A percentile compares a stretch with the other conserved stretches of the same genome.
Evolutionary conservation across 2,329 filamentous ascomycete genomes (phyloP).

Genomic region (Teratosphaeriaceae sp.): DNA sequence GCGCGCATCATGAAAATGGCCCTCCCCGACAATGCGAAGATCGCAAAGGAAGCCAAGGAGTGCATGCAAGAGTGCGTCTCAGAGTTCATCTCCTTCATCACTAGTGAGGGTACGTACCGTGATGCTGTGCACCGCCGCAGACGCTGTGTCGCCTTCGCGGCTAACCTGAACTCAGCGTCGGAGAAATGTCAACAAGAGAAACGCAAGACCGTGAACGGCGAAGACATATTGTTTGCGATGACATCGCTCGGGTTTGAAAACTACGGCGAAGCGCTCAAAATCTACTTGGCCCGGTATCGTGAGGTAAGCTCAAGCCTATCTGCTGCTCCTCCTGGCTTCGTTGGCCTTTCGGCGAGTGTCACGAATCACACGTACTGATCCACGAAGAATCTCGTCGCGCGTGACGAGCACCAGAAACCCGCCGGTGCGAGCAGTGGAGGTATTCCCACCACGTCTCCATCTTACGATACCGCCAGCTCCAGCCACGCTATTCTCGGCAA

Average conservation of each 20-base stretch:
- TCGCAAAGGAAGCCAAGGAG: conserved; percentile 92
- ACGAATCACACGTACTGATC: conserved; percentile 15
- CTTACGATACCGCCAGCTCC: conserved; percentile 32
- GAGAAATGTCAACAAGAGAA: conserved; percentile 99
- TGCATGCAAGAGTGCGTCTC: conserved; percentile 99
- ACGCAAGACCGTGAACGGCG: conserved; percentile 97
- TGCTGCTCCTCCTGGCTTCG: neutral
- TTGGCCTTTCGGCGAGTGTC: neutral
- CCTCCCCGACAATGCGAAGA: conserved; percentile 96
- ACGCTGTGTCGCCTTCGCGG: conserved; percentile 7
- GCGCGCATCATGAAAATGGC: conserved; percentile 99
- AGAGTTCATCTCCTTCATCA: conserved; percentile 99
- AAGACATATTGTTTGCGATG: conserved; percentile 98
- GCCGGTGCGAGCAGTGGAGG: conserved; percentile 32
- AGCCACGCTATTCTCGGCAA: conserved; percentile 38
- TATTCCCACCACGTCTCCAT: conserved; percentile 24
- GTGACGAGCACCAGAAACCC: conserved; percentile 57
- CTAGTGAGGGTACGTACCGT: conserved; percentile 76
- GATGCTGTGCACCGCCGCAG: conserved; percentile 11
- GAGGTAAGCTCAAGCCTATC: conserved; percentile 72
- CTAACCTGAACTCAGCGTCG: conserved; percentile 57
- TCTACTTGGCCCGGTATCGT: conserved; percentile 94
- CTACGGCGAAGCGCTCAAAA: conserved; percentile 95
- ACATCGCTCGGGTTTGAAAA: conserved; percentile 98
- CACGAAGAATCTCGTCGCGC: conserved; percentile 69